Conservation (phyloP, 2,329 filamentous ascomycete species). For the Monosporascus cannonballus region DNA sequence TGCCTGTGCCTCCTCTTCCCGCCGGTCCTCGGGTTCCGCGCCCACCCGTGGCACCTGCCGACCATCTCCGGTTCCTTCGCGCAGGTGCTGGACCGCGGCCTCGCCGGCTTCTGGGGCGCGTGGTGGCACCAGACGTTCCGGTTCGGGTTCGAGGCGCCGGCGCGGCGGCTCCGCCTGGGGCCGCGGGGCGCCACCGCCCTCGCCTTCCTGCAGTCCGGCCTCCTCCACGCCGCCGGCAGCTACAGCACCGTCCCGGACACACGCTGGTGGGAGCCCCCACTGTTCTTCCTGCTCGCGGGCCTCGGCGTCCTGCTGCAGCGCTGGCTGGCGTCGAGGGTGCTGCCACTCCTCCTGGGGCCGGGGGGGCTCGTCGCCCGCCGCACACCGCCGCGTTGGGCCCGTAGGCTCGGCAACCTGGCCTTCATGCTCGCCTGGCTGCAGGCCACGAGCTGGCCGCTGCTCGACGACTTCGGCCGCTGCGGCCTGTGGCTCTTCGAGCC, state of each 20-base stretch:
- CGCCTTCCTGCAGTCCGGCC: slow-evolving; percentile 61
- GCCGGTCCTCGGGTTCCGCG: slow-evolving; percentile 44
- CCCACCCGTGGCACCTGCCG: slow-evolving; percentile 47
- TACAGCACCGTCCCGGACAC: slow-evolving; percentile 54
- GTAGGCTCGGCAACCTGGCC: slow-evolving; percentile 51
- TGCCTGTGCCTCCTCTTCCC: slow-evolving; percentile 43
- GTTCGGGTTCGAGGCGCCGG: slow-evolving; percentile 59
- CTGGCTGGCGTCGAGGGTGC: slow-evolving; percentile 8
- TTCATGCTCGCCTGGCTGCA: slow-evolving; percentile 64
- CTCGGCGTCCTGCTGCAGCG: slow-evolving; percentile 59
- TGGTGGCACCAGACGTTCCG: slow-evolving; percentile 94
- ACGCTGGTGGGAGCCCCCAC: slow-evolving; percentile 45
- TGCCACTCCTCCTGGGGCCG: background rate
- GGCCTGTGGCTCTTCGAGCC: slow-evolving; percentile 80
- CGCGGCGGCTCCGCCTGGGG: slow-evolving; percentile 36
- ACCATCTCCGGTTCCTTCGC: slow-evolving; percentile 49
- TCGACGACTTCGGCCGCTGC: slow-evolving; percentile 67
- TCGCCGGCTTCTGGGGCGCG: slow-evolving; percentile 75
- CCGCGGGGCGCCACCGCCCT: slow-evolving; percentile 33
- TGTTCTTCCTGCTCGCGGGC: slow-evolving; percentile 69
- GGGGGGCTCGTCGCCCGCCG: background rate
- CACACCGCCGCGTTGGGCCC: slow-evolving; percentile 36
- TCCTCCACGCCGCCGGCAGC: slow-evolving; percentile 67
- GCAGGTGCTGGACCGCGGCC: slow-evolving; percentile 59
- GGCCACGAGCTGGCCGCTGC: slow-evolving; percentile 56